Evolutionary conservation across 2,329 filamentous ascomycete species (phyloP).

Genomic region (Penicillium sp.): DNA sequence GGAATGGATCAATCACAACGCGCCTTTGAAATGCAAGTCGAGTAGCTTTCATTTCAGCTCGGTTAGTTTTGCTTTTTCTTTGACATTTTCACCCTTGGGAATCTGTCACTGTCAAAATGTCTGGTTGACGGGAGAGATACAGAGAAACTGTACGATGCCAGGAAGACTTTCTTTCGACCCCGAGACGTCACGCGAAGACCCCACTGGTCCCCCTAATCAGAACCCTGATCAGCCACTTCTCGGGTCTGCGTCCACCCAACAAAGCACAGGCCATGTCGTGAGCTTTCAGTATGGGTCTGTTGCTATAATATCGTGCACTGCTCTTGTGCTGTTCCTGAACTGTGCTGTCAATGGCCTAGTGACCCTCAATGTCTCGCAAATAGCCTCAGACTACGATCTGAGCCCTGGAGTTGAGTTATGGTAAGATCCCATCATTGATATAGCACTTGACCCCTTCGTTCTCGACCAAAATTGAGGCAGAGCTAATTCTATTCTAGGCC

Average conservation of each 20-base stretch:
- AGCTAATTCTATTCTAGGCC: slow-evolving; percentile 1
- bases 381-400: neutral
- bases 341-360: slow-evolving; percentile 1
- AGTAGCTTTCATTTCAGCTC: neutral
- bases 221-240: slow-evolving; percentile 7
- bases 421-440: neutral
- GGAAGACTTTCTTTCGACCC: neutral
- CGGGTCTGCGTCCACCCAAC: neutral
- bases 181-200: neutral
- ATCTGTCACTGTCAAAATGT: no score
- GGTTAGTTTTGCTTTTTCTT: neutral
- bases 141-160: neutral
- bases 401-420: slow-evolving; percentile 4
- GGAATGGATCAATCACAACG: neutral
- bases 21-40: neutral
- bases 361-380: neutral
- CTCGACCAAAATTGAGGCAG: neutral
- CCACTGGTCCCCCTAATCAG: neutral
- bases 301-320: slow-evolving; percentile 1
- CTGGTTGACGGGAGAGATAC: no score
- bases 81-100: neutral
- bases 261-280: neutral
- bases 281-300: neutral
- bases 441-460: neutral
- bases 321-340: neutral